Evolutionary conservation across 441 rosid genomes (phyloP), one percentile per base, ranked within the genome.

Genomic region (Pelargonium myrrhifolium): DNA sequence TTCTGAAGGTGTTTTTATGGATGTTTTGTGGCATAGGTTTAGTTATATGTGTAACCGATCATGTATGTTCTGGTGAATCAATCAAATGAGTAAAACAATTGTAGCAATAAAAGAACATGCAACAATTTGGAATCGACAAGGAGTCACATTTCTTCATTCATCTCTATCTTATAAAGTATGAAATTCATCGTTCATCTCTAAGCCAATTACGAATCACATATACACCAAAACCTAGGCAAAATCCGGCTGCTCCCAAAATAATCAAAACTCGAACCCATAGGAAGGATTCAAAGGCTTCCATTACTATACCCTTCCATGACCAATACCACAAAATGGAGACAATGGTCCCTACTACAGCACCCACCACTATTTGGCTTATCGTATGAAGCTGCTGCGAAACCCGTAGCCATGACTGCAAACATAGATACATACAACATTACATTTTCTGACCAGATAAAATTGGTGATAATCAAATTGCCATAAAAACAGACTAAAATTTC

Each of bases 301-400:
- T 71, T 77, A 88, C 82, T 45, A 81, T 3, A 4, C 76, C 72
- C 28, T 79, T 69, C 97, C 99, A 93, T 22, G 72, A 68, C 74
- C 80, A 70, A 70, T 77, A 80, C 96, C 99, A 93, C 21, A 91
- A 71, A 51, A 78, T 71, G 28, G 89, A 84, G 84, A 85, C 86
- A 64, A 69, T 17, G 3, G 79, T 74, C 8, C 99, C 99, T 45
- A 81, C 35, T 0, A 72, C 78, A 0, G 89, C 96, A 63, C 99
- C 99, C 11, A 86, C 96, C 0, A 74, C 80, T 64, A 91, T 87
- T 86, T 93, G 99, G 74, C 81, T 81, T 60, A 78, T n/a, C 0
- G 99, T 91, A 71, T 93, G 99, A 64, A 88, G 84, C 67, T 81
- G 72, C 71, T 86, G 97, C 0, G 93, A 85, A 56, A 93, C 95